Percentiles rank a stretch among this genome's conserved stretches.
These are phyloP conservation scores for Globisporangium cederbergense DNA, from an alignment of 352 stramenopile species.

Conservation along the genomic window DNA sequence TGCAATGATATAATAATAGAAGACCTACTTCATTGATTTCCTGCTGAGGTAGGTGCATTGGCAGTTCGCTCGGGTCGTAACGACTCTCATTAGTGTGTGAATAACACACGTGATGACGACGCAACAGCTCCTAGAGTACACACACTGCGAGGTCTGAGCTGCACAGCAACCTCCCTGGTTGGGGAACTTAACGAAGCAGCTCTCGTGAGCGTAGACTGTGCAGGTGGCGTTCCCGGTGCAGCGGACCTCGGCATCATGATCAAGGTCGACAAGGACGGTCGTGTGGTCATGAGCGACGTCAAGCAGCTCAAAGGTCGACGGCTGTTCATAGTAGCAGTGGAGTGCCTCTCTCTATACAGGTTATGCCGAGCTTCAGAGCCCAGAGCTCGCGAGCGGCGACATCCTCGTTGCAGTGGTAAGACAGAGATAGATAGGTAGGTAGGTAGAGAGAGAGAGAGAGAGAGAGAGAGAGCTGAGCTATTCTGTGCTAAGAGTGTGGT, in stretches of 20 bases:
- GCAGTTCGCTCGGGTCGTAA: background rate
- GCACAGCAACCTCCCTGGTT: too few species aligned
- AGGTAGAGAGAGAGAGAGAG: too few species aligned
- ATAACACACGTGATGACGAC: background rate
- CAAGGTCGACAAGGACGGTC: conserved; percentile 24
- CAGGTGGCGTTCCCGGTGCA: conserved; percentile 22
- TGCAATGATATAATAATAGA: background rate
- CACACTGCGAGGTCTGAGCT: conserved; percentile 7
- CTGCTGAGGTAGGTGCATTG: too few species aligned
- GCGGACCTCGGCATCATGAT: conserved; percentile 32
- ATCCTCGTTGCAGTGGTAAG: conserved; percentile 33
- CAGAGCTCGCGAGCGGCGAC: conserved; percentile 26
- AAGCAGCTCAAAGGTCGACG: conserved; percentile 16
- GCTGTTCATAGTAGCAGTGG: background rate
- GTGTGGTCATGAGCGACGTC: conserved; percentile 29
- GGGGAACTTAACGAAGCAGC: too few species aligned
- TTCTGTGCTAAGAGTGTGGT: background rate
- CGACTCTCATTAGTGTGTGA: background rate
- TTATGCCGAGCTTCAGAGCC: conserved; percentile 25
- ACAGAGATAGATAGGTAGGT: background rate
- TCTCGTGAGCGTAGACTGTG: too few species aligned
- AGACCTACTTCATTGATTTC: too few species aligned
- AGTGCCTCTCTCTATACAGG: conserved; percentile 14
- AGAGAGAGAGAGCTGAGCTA: background rate
- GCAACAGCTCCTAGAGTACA: background rate